Percentiles rank a stretch among this genome's conserved stretches.
Evolutionary conservation across 345 rosid genomes (phyloP).

Genomic region (Gossypium mustelinum): DNA sequence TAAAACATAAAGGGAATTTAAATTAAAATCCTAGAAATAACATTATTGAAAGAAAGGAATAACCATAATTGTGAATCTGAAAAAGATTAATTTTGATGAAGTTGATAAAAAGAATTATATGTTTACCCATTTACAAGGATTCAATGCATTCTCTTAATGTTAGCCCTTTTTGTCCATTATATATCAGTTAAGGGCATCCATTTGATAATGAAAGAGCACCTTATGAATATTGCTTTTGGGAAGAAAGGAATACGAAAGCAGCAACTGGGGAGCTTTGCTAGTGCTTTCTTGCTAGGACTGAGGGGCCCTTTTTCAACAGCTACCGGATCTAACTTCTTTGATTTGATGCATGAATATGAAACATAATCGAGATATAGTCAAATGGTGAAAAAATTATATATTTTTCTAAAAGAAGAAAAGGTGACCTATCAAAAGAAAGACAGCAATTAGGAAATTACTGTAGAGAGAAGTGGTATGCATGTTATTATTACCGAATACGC

Average conservation of each 20-base stretch:
- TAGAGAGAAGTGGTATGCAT: constrained; percentile 1
- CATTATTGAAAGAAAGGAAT: too few relatives aligned
- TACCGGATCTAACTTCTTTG: constrained; percentile 1
- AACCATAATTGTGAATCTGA: too few relatives aligned
- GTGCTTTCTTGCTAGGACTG: not conserved
- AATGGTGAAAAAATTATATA: not conserved
- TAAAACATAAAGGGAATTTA: too few relatives aligned
- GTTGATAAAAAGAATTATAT: not conserved
- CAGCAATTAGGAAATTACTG: not conserved
- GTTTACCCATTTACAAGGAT: not conserved
- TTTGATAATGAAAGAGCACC: not conserved
- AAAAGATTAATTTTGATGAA: too few relatives aligned
- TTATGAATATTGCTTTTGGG: not conserved
- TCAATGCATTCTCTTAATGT: constrained; percentile 7
- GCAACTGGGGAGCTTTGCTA: not conserved
- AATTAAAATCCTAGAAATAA: too few relatives aligned
- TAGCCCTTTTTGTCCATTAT: not conserved
- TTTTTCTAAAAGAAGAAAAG: not conserved
- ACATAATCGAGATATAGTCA: constrained; percentile 11
- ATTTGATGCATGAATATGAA: constrained; percentile 12
- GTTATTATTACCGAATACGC: not conserved
- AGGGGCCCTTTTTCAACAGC: not conserved
- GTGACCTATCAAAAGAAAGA: not conserved
- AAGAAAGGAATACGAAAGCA: not conserved
- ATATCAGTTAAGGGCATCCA: not conserved